Conservation (phyloP, 2,329 filamentous ascomycete species). For the Falciphora oryzae region DNA sequence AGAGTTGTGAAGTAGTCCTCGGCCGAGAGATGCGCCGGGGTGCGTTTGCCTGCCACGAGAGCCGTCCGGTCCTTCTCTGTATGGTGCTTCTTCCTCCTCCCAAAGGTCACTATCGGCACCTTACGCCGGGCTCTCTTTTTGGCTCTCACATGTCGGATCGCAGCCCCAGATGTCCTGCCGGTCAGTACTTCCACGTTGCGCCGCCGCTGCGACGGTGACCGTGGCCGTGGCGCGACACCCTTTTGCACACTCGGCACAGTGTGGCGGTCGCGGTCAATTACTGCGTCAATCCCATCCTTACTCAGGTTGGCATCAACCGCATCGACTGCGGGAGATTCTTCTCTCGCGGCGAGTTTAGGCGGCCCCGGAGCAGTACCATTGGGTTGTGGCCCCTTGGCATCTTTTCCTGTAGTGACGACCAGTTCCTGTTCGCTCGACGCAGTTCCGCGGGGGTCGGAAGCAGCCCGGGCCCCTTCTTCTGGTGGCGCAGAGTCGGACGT, state of each 20-base stretch:
- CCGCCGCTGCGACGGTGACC: slow-evolving; percentile 8
- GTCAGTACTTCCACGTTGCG: background rate
- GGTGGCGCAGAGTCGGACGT: background rate
- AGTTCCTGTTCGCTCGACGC: background rate
- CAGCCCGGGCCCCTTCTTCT: background rate
- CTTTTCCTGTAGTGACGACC: background rate
- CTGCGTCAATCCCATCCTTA: background rate
- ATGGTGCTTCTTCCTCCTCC: slow-evolving; percentile 42
- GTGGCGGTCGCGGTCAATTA: background rate
- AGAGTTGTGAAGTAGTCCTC: slow-evolving; percentile 61
- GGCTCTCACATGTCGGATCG: background rate
- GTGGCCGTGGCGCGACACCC: too few relatives aligned
- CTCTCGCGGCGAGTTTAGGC: too few relatives aligned
- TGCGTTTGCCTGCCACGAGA: slow-evolving; percentile 36
- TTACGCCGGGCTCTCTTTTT: slow-evolving; percentile 12
- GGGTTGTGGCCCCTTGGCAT: background rate
- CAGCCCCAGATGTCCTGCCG: background rate
- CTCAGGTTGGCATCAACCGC: too few relatives aligned
- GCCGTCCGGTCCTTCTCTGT: slow-evolving; percentile 1
- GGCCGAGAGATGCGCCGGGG: slow-evolving; percentile 38
- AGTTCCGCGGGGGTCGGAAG: background rate
- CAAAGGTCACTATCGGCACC: slow-evolving; percentile 17
- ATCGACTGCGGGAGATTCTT: background rate
- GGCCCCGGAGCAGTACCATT: background rate
- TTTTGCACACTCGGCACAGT: background rate